Percentiles rank a stretch among this genome's conserved stretches.
Evolutionary conservation across 768 basidiomycete genomes (phyloP).

Genomic region (Boletus patriciae): DNA sequence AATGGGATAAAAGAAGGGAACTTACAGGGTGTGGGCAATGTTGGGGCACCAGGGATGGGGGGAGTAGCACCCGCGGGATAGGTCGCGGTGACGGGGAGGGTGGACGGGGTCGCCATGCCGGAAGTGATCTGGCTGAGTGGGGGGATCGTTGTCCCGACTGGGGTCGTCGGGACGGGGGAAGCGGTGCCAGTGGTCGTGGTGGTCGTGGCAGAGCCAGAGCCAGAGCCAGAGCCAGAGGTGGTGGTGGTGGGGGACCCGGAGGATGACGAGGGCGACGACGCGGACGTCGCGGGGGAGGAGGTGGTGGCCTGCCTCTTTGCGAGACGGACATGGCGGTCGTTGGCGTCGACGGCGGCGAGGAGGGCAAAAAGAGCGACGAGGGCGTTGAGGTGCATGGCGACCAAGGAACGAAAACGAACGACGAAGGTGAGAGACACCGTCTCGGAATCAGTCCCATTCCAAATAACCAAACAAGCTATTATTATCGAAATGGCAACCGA

Average conservation of each 20-base stretch:
- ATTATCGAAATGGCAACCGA: background rate
- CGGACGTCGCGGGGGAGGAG: background rate
- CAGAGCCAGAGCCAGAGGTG: background rate
- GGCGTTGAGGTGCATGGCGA: constrained; percentile 45
- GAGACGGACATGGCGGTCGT: constrained; percentile 38
- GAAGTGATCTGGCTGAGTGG: constrained; percentile 58
- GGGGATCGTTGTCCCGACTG: constrained; percentile 50
- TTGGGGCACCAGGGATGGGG: constrained; percentile 63
- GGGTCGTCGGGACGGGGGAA: constrained; percentile 26
- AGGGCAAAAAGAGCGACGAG: constrained; percentile 48
- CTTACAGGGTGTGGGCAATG: constrained; percentile 65
- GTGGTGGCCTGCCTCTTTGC: constrained; percentile 38
- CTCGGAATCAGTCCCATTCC: background rate
- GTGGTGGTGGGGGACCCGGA: constrained; percentile 6
- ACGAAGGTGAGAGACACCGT: background rate
- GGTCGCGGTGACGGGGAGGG: constrained; percentile 51
- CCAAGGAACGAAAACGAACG: constrained; percentile 7
- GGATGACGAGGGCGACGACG: constrained; percentile 6
- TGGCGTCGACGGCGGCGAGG: constrained; percentile 39
- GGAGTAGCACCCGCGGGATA: constrained; percentile 60
- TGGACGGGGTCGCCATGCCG: constrained; percentile 58
- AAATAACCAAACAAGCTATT: background rate
- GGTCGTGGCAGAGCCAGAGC: background rate
- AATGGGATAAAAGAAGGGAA: background rate
- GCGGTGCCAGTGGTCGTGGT: constrained; percentile 9